These are phyloP conservation scores for Entomophthora muscae DNA, from an alignment of 371 early-diverging fungal genomes.

Conservation along the genomic window DNA sequence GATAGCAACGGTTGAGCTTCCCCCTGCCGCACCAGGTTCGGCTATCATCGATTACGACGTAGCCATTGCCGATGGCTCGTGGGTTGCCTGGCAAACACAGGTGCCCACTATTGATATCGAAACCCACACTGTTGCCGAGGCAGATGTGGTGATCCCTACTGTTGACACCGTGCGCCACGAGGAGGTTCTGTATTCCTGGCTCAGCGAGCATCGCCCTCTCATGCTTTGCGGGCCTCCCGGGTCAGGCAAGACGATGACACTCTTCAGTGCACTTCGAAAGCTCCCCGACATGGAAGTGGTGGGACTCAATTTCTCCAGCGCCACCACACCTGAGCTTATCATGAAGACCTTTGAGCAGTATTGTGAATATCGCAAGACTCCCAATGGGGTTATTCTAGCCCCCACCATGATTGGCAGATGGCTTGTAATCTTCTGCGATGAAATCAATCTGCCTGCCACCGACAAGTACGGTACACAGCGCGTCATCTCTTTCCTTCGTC, in stretches of 20 bases:
- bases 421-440: slow-evolving; percentile 98
- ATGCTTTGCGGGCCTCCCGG: slow-evolving; percentile 98
- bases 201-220: slow-evolving; percentile 86
- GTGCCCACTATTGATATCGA: slow-evolving; percentile 93
- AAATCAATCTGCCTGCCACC: slow-evolving; percentile 90
- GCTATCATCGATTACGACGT: slow-evolving; percentile 86
- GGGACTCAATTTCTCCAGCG: slow-evolving; percentile 95
- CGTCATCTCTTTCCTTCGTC: slow-evolving; percentile 89
- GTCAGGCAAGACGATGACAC: slow-evolving; percentile 97
- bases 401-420: slow-evolving; percentile 79
- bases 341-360: slow-evolving; percentile 93
- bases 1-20: slow-evolving; percentile 64
- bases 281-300: slow-evolving; percentile 91
- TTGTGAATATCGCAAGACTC: slow-evolving; percentile 93
- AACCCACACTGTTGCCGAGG: slow-evolving; percentile 77
- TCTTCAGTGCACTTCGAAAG: slow-evolving; percentile 88
- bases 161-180: slow-evolving; percentile 96
- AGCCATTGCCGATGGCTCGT: slow-evolving; percentile 54
- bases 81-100: slow-evolving; percentile 75
- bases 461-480: slow-evolving; percentile 97
- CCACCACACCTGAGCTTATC: slow-evolving; percentile 88
- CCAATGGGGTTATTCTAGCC: slow-evolving; percentile 73
- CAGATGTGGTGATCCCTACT: slow-evolving; percentile 94
- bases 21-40: slow-evolving; percentile 29
- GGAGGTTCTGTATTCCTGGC: slow-evolving; percentile 84